A percentile compares a stretch with the other conserved stretches of the same genome.
These are phyloP conservation scores for Psilocybe cyanescens DNA, from an alignment of 768 basidiomycete genomes.

Conservation along the genomic window DNA sequence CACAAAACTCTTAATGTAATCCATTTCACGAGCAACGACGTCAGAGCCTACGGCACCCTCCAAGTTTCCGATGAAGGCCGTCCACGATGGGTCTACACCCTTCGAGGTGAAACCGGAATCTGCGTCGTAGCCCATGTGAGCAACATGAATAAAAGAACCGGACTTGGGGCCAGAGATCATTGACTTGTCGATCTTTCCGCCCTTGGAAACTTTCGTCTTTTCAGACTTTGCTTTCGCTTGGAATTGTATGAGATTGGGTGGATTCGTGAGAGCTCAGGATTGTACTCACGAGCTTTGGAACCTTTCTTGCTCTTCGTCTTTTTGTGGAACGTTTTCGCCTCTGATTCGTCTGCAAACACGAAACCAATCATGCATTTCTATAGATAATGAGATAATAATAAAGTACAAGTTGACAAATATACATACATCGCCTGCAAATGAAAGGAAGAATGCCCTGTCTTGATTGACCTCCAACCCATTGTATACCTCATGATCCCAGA, in stretches of 20 bases:
- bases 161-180: constrained; percentile 84
- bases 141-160: constrained; percentile 86
- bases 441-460: constrained; percentile 91
- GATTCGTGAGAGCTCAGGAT: neutral
- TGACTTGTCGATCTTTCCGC: constrained; percentile 89
- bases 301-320: constrained; percentile 76
- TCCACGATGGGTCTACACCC: constrained; percentile 92
- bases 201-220: constrained; percentile 63
- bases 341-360: constrained; percentile 85
- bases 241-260: constrained; percentile 14
- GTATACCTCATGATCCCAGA: constrained; percentile 95
- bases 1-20: constrained; percentile 88
- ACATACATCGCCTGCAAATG: constrained; percentile 91
- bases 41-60: constrained; percentile 62
- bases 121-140: constrained; percentile 93
- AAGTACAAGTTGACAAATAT: constrained; percentile 2
- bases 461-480: constrained; percentile 78
- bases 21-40: constrained; percentile 76
- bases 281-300: constrained; percentile 50
- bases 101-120: constrained; percentile 85
- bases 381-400: constrained; percentile 6
- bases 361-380: constrained; percentile 92
- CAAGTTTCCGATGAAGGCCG: constrained; percentile 69
- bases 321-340: constrained; percentile 86
- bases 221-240: constrained; percentile 54